Conservation (phyloP, 2,329 filamentous ascomycete genomes). For the Colletotrichum filicis region DNA sequence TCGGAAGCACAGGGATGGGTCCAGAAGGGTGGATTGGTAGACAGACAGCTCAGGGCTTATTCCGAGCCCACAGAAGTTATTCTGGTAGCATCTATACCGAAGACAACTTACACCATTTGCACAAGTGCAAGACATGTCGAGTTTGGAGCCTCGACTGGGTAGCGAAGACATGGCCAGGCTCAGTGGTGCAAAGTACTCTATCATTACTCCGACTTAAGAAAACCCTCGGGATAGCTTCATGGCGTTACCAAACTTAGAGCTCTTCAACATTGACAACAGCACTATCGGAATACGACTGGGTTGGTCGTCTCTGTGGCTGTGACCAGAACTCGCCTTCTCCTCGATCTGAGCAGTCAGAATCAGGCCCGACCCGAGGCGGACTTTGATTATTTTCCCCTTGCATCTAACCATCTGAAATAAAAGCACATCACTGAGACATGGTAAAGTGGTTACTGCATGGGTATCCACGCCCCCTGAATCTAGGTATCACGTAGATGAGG, state of each 20-base stretch:
- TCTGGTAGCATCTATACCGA: neutral
- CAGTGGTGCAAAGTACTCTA: neutral
- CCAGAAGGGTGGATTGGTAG: neutral
- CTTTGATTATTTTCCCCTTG: too few relatives aligned
- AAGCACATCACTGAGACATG: too few relatives aligned
- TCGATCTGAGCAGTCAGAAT: too few relatives aligned
- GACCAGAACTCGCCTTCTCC: too few relatives aligned
- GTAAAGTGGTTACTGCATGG: too few relatives aligned
- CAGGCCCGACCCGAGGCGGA: too few relatives aligned
- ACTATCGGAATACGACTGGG: too few relatives aligned
- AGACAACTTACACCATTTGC: neutral
- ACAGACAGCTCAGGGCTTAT: neutral
- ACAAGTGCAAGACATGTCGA: neutral
- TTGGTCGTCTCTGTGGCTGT: neutral
- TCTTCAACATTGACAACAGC: neutral
- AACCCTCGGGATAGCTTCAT: neutral
- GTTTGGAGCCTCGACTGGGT: neutral
- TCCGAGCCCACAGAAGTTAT: neutral
- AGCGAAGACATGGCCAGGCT: neutral
- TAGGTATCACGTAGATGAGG: too few relatives aligned
- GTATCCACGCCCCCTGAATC: too few relatives aligned
- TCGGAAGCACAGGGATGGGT: neutral
- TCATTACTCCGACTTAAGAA: neutral
- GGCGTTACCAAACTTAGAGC: neutral
- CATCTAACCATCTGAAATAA: too few relatives aligned